These are phyloP conservation scores for Sesbania bispinosa DNA, from an alignment of 306 rosid genomes.

Conservation along the genomic window DNA sequence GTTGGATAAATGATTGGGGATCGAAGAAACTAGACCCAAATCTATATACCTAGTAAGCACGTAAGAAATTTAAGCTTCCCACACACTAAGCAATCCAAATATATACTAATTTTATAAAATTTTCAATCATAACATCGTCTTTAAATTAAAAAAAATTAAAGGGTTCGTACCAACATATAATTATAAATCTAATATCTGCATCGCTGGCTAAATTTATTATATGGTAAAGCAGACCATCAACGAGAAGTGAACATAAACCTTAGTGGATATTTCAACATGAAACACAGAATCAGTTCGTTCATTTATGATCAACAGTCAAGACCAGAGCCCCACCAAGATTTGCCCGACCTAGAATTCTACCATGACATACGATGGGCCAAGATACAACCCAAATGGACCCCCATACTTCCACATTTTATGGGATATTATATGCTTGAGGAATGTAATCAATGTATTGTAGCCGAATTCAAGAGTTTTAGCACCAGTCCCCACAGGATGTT, in stretches of 20 bases:
- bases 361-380: not conserved
- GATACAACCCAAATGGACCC: too few species aligned
- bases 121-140: too few species aligned
- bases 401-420: not conserved
- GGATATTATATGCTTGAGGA: not conserved
- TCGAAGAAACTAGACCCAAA: not conserved
- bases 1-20: not conserved
- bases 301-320: conserved; percentile 10
- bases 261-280: not conserved
- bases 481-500: conserved; percentile 10
- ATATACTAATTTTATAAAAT: too few species aligned
- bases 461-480: conserved; percentile 18
- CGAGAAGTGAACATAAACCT: not conserved
- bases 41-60: not conserved
- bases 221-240: too few species aligned
- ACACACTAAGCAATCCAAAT: too few species aligned
- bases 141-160: too few species aligned
- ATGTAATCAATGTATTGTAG: conserved; percentile 8
- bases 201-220: too few species aligned
- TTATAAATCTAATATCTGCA: too few species aligned
- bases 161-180: too few species aligned
- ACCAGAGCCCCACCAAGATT: conserved; percentile 1
- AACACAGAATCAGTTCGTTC: not conserved
- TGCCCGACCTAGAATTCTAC: too few species aligned
- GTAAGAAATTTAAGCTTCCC: not conserved